Evolutionary conservation across 495 filamentous ascomycete genomes (phyloP).

Genomic region (Talaromyces proteolyticus): DNA sequence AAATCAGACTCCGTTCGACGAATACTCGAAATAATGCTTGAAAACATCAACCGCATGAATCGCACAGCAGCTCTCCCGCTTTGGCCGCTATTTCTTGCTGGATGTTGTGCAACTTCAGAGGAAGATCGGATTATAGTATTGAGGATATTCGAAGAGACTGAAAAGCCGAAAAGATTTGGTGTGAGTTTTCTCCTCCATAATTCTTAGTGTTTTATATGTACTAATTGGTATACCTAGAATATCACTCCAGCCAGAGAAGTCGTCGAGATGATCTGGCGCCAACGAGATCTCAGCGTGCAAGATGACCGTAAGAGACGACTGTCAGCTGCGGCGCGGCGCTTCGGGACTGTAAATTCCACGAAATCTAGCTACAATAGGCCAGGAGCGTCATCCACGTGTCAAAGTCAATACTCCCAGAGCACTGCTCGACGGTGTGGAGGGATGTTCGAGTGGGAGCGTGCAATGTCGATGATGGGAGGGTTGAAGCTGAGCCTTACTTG

Average conservation of each 20-base stretch:
- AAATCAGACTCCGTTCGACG: constrained; percentile 8
- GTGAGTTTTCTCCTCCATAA: background rate
- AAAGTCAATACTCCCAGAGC: background rate
- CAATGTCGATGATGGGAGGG: constrained; percentile 21
- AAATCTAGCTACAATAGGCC: background rate
- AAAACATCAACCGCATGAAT: constrained; percentile 11
- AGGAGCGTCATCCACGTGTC: background rate
- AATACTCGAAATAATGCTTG: constrained; percentile 9
- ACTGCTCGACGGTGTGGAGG: background rate
- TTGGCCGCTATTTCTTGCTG: constrained; percentile 21
- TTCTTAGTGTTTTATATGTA: constrained; percentile 10
- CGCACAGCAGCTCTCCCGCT: constrained; percentile 17
- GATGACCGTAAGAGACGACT: constrained; percentile 17
- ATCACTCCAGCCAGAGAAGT: constrained; percentile 25
- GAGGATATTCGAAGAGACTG: constrained; percentile 14
- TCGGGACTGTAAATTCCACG: background rate
- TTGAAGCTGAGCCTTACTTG: constrained; percentile 20
- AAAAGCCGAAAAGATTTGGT: constrained; percentile 2
- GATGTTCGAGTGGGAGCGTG: constrained; percentile 24
- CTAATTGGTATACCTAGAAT: constrained; percentile 19
- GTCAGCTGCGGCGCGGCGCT: constrained; percentile 2
- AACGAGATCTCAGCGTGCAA: constrained; percentile 13
- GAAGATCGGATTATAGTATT: constrained; percentile 15
- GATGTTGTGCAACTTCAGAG: constrained; percentile 16
- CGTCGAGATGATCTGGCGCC: constrained; percentile 18